phyloP scores from a whole-genome alignment of 169 alveolate species.

The Plasmodium gaboni region DNA sequence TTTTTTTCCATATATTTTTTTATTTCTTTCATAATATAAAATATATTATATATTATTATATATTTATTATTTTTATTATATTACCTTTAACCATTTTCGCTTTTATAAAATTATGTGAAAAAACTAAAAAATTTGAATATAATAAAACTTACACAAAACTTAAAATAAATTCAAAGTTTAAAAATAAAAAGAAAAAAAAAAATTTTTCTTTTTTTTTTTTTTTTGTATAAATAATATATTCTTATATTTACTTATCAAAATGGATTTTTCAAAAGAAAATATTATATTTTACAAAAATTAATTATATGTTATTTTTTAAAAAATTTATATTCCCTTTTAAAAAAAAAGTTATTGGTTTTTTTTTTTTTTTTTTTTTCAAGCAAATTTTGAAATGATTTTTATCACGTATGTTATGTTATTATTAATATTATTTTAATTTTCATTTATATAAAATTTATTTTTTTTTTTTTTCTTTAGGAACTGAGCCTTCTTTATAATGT shows the following conservation, averaged over 20 bases:
- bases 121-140: conserved; percentile 10
- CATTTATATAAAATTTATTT: too few relatives aligned
- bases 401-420: too few relatives aligned
- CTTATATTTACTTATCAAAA: not conserved
- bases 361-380: not conserved
- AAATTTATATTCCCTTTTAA: not conserved
- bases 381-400: too few relatives aligned
- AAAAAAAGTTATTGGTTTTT: not conserved
- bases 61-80: not conserved
- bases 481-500: too few relatives aligned
- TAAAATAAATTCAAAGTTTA: not conserved
- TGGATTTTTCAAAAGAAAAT: not conserved
- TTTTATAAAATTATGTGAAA: not conserved
- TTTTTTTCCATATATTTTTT: not conserved
- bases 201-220: not conserved
- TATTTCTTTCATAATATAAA: too few relatives aligned
- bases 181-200: not conserved
- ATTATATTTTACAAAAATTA: not conserved
- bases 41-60: too few relatives aligned
- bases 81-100: conserved; percentile 37
- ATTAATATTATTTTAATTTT: too few relatives aligned
- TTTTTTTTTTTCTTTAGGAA: too few relatives aligned
- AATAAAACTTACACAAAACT: not conserved
- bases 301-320: not conserved
- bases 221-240: too few relatives aligned